Evolutionary conservation across 2,329 filamentous ascomycete species (phyloP).

Genomic region (Fonsecaea pugnacius): DNA sequence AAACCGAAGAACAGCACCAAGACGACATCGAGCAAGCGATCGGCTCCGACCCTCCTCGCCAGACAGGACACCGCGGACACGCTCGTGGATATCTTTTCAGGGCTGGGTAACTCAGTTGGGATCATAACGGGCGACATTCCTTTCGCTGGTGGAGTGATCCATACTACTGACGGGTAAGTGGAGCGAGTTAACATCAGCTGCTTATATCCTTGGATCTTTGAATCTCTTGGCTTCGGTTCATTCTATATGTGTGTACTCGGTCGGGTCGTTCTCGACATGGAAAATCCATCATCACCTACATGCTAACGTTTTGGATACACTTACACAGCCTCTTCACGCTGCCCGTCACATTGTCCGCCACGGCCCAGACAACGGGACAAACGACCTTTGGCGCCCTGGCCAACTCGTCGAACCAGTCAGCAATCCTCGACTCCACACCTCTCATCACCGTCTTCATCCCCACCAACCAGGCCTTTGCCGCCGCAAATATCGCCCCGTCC

Average conservation of each 20-base stretch:
- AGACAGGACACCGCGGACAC: constrained; percentile 13
- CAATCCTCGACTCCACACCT: constrained; percentile 5
- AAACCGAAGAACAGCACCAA: constrained; percentile 14
- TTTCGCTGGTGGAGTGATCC: constrained; percentile 11
- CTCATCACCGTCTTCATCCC: constrained; percentile 18
- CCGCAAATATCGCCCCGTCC: background rate
- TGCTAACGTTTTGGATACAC: background rate
- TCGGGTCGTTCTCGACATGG: background rate
- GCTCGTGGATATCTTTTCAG: constrained; percentile 10
- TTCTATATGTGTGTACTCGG: no score
- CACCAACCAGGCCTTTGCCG: constrained; percentile 12
- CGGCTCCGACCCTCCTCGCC: constrained; percentile 2
- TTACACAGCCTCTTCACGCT: constrained; percentile 12
- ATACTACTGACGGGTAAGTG: constrained; percentile 15
- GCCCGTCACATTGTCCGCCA: constrained; percentile 6
- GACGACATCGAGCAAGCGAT: constrained; percentile 9
- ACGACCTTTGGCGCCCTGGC: constrained; percentile 15
- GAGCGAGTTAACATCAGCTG: background rate
- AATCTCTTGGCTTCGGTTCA: no score
- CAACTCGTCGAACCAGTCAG: constrained; percentile 1
- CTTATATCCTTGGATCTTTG: no score
- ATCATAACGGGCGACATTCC: constrained; percentile 13
- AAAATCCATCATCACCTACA: background rate
- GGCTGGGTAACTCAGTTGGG: constrained; percentile 10
- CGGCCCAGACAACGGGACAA: constrained; percentile 4